Evolutionary conservation across 2,329 filamentous ascomycete genomes (phyloP).

Genomic region (Verticillium klebahnii): DNA sequence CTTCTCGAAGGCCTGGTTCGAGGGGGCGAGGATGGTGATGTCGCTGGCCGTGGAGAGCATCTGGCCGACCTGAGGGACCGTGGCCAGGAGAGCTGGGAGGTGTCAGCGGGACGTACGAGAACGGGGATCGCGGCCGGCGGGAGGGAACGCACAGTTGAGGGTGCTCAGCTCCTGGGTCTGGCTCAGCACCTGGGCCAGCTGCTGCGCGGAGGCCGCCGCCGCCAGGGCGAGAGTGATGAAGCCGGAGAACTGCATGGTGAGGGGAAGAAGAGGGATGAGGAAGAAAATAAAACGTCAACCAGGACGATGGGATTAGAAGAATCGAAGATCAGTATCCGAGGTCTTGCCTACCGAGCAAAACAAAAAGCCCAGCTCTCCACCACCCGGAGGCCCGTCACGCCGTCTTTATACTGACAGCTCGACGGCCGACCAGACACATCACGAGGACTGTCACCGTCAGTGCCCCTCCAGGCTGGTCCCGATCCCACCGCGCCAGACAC

Average conservation of each 20-base stretch:
- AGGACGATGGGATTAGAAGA: background rate
- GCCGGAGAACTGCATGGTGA: constrained; percentile 16
- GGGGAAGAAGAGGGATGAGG: background rate
- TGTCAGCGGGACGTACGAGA: background rate
- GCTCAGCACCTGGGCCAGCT: constrained; percentile 15
- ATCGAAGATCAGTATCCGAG: constrained; percentile 5
- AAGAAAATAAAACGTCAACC: background rate
- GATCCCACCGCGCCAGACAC: background rate
- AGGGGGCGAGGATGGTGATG: constrained; percentile 62
- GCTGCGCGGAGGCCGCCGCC: constrained; percentile 14
- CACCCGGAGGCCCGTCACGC: constrained; percentile 1
- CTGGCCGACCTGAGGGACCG: constrained; percentile 6
- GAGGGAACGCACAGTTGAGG: constrained; percentile 12
- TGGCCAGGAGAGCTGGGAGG: constrained; percentile 13
- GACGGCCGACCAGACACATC: background rate
- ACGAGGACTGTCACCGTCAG: background rate
- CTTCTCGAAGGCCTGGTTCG: constrained; percentile 52
- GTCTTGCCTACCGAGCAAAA: constrained; percentile 1
- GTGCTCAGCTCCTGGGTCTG: constrained; percentile 19
- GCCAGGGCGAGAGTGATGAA: constrained; percentile 15
- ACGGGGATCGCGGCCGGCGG: background rate
- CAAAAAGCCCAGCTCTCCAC: background rate
- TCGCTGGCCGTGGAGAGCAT: constrained; percentile 27
- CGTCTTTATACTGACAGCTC: constrained; percentile 11
- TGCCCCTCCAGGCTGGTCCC: background rate